phyloP scores from a whole-genome alignment of 306 rosid species.

The apple (Malus domestica) region DNA sequence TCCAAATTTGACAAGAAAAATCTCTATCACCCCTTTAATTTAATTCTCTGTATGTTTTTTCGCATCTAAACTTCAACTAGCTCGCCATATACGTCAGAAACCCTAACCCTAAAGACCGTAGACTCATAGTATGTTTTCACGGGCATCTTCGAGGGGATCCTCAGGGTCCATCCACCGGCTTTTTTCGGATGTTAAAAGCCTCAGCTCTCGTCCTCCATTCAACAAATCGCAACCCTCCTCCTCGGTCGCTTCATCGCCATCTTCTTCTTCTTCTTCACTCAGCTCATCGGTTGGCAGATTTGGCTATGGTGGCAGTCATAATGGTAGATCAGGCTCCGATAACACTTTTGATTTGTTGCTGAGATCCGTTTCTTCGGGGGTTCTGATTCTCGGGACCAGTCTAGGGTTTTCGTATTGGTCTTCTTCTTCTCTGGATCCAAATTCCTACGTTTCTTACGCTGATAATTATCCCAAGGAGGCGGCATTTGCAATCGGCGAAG shows the following conservation, averaged over 20 bases:
- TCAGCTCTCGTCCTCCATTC: conserved; percentile 13
- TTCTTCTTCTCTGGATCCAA: conserved; percentile 24
- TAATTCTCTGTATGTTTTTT: background rate
- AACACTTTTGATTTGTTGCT: conserved; percentile 17
- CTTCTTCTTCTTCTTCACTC: conserved; percentile 13
- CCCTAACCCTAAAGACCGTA: background rate
- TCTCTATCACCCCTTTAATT: background rate
- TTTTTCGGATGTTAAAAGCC: conserved; percentile 8
- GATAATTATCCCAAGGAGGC: conserved; percentile 23
- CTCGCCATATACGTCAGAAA: background rate
- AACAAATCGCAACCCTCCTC: conserved; percentile 28
- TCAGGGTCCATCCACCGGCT: background rate
- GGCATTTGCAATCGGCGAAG: background rate
- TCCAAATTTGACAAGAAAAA: background rate
- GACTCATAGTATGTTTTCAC: conserved; percentile 49
- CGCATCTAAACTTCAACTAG: background rate
- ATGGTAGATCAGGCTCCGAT: background rate
- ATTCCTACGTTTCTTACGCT: conserved; percentile 29
- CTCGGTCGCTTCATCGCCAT: conserved; percentile 11
- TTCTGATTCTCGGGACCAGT: conserved; percentile 40
- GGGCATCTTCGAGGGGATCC: conserved; percentile 26
- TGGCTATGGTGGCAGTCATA: background rate
- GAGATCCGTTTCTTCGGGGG: conserved; percentile 35
- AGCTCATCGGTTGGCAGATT: conserved; percentile 7
- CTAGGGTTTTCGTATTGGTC: conserved; percentile 42